These are phyloP conservation scores for Botrytis hyacinthi DNA, from an alignment of 2,329 filamentous ascomycete genomes.

Conservation along the genomic window DNA sequence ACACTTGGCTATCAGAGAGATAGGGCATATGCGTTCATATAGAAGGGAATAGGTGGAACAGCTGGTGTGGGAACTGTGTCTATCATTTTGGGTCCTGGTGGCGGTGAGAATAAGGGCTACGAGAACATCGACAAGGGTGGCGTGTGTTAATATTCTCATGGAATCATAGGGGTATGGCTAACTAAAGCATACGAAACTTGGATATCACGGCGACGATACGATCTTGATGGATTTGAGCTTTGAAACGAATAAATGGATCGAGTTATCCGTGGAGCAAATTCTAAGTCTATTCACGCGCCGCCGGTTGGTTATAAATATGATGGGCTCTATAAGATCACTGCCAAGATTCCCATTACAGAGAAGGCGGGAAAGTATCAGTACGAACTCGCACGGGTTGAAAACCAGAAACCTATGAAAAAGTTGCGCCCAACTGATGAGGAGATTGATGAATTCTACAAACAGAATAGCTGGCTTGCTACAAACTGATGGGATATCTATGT, in stretches of 20 bases:
- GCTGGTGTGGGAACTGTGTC: constrained; percentile 48
- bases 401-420: background rate
- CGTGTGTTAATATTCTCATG: constrained; percentile 21
- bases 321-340: constrained; percentile 51
- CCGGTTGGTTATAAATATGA: constrained; percentile 54
- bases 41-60: constrained; percentile 51
- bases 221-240: constrained; percentile 43
- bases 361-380: background rate
- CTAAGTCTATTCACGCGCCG: constrained; percentile 44
- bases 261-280: constrained; percentile 48
- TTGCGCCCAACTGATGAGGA: background rate
- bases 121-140: constrained; percentile 49
- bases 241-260: constrained; percentile 45
- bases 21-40: constrained; percentile 49
- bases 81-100: constrained; percentile 48
- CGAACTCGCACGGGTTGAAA: background rate
- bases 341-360: background rate
- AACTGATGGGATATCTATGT: background rate
- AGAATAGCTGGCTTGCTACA: too few relatives aligned
- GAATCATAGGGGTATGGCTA: background rate
- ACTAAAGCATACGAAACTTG: constrained; percentile 40
- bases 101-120: constrained; percentile 23
- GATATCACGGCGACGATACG: constrained; percentile 52
- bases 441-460: background rate
- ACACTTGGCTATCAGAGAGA: constrained; percentile 47